Base-by-base conservation (phyloP, 495 filamentous ascomycete genomes). In the Rusavskia elegans region DNA sequence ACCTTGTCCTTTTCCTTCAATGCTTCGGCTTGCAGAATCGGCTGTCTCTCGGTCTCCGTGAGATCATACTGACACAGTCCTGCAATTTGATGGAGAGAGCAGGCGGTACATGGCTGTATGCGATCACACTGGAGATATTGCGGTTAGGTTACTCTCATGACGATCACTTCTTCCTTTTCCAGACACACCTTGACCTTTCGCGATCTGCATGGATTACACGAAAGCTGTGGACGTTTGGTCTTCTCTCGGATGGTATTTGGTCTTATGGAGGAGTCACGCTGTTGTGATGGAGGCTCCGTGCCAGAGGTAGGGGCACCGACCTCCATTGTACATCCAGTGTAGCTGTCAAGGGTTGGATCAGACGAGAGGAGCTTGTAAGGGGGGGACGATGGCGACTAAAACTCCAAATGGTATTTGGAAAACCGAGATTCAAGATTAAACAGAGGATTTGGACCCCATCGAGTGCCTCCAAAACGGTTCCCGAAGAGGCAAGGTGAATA, bases 91-190 rank as follows among this genome's bases (percentile, higher is more conserved):
- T 70, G 66, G n/a, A 69, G 62, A 41, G 68, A 69, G 50, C 70
- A 73, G 14, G 70, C 68, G 17, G 64, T 65, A 60, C 70, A 73
- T 45, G 70, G 70, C 53, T 71, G 68, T 40, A 65, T 71, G 20
- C 70, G 69, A 63, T 71, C 70, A 56, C 70, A 73, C 70, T 71
- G 56, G 32, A 30, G 8, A 23, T 11, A 16, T 16, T 21, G 25
- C 19, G 14, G n/a, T 30, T 16, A 35, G 30, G 41, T 6, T 23
- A 10, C 39, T 23, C 19, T 17, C 21, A 14, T 36, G 10, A 16
- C 17, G 5, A 35, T 16, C 44, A 19, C 13, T 19, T 45, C 30
- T 42, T 14, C 23, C 19, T 10, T 36, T n/a, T 17, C 17, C 23
- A 29, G 50, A 50, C 64, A 42, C 56, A 66, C 66, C 52, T 61